Evolutionary conservation across 805 yeast genomes (phyloP).

Genomic region (Torulaspora franciscae): DNA sequence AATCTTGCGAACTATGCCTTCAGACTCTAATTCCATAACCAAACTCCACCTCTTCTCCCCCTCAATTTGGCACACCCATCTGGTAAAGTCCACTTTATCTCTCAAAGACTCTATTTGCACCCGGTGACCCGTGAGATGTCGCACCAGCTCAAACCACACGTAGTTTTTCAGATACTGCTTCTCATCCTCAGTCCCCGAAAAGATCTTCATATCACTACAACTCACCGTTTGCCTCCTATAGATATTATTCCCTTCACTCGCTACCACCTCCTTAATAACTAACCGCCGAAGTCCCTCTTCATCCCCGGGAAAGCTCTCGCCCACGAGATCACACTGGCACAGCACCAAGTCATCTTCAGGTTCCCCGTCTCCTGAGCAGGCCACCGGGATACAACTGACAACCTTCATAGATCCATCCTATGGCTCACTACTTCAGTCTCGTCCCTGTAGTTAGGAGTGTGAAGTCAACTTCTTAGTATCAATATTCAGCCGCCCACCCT

Average conservation of each 20-base stretch:
- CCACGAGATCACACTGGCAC: constrained; percentile 11
- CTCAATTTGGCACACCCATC: constrained; percentile 19
- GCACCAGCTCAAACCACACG: constrained; percentile 28
- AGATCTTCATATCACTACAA: constrained; percentile 13
- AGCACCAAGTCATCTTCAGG: constrained; percentile 15
- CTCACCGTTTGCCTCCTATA: constrained; percentile 3
- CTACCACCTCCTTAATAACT: constrained; percentile 11
- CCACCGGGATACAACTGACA: constrained; percentile 21
- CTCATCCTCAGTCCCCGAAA: constrained; percentile 6
- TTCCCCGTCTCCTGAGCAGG: constrained; percentile 2
- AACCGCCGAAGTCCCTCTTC: constrained; percentile 6
- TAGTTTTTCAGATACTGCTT: not conserved
- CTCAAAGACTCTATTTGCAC: constrained; percentile 9
- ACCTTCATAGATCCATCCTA: constrained; percentile 12
- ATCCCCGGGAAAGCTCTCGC: constrained; percentile 5
- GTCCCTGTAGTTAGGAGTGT: not conserved
- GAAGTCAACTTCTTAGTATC: not conserved
- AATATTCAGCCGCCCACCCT: not conserved
- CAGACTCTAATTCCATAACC: constrained; percentile 19
- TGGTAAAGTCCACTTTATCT: constrained; percentile 9
- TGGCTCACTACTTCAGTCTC: not conserved
- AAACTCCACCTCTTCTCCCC: constrained; percentile 18
- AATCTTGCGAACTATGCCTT: constrained; percentile 21
- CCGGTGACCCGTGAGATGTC: constrained; percentile 18
- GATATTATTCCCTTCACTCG: constrained; percentile 29